phyloP scores from a whole-genome alignment of 2,329 filamentous ascomycete genomes.

The Sarocladium kiliense region DNA sequence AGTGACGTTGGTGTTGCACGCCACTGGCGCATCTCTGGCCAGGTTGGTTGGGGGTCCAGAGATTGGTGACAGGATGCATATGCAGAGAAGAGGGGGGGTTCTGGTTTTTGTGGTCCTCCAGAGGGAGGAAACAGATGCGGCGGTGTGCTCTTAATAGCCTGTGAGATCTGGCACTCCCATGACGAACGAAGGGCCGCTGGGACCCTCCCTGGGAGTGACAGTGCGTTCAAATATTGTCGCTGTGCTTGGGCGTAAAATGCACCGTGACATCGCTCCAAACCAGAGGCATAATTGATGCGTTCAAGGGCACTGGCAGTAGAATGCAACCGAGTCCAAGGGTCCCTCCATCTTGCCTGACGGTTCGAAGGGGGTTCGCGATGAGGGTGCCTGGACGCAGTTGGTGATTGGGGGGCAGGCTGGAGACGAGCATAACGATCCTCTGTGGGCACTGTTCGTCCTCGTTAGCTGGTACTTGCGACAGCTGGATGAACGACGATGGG shows the following conservation, averaged over 20 bases:
- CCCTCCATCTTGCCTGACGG: not conserved
- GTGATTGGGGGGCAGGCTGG: not conserved
- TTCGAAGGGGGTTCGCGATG: not conserved
- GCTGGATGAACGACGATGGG: not conserved
- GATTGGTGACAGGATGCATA: not conserved
- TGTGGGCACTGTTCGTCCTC: not conserved
- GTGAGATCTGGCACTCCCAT: not conserved
- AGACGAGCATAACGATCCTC: not conserved
- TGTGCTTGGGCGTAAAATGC: too few species aligned
- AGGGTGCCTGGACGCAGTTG: not conserved
- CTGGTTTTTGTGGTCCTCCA: not conserved
- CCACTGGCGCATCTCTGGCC: not conserved
- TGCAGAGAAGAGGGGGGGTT: not conserved
- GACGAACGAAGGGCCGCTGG: too few species aligned
- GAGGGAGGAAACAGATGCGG: not conserved
- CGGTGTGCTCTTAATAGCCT: not conserved
- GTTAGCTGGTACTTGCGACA: not conserved
- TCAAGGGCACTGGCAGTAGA: not conserved
- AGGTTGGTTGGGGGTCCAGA: not conserved
- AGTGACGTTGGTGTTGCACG: constrained; percentile 2
- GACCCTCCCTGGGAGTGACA: too few species aligned
- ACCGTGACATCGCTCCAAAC: not conserved
- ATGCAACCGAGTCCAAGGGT: not conserved
- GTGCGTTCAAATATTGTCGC: too few species aligned
- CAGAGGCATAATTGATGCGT: too few species aligned